Percentiles rank a stretch among this genome's conserved stretches.
Conservation (phyloP, 805 yeast species). For the Metschnikowia cerradonensis region DNA sequence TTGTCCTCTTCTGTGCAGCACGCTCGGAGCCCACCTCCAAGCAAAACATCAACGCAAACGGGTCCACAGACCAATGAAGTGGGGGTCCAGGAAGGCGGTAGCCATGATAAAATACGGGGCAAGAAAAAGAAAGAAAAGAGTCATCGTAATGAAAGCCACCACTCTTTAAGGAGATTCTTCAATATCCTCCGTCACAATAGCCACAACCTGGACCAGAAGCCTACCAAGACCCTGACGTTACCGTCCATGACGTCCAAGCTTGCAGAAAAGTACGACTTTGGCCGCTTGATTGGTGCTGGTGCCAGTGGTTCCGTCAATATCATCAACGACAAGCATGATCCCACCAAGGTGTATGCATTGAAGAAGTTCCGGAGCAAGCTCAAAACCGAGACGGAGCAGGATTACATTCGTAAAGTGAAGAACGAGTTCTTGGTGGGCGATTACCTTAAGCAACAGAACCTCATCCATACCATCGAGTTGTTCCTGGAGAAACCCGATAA, state of each 20-base stretch:
- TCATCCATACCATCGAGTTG: slow-evolving; percentile 78
- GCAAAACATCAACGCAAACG: no score
- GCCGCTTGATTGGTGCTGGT: slow-evolving; percentile 79
- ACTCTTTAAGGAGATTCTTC: slow-evolving; percentile 47
- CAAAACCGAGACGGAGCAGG: slow-evolving; percentile 57
- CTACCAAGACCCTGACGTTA: slow-evolving; percentile 7
- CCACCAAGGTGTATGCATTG: slow-evolving; percentile 64
- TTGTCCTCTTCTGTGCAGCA: background rate
- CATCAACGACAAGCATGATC: slow-evolving; percentile 58
- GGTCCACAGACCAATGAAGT: background rate
- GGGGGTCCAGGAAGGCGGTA: background rate
- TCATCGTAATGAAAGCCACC: slow-evolving; percentile 15
- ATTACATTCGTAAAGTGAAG: slow-evolving; percentile 73
- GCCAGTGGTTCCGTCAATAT: slow-evolving; percentile 93
- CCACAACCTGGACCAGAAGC: slow-evolving; percentile 7
- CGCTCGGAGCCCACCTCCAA: background rate
- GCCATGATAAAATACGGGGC: slow-evolving; percentile 1
- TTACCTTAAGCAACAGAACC: slow-evolving; percentile 64
- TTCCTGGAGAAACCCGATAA: slow-evolving; percentile 47
- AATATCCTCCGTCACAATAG: slow-evolving; percentile 40
- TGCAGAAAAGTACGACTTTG: slow-evolving; percentile 62
- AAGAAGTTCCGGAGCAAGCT: slow-evolving; percentile 75
- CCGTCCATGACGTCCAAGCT: slow-evolving; percentile 20
- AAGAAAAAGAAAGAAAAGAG: slow-evolving; percentile 7
- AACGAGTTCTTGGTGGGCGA: slow-evolving; percentile 83